Evolutionary conservation across 768 basidiomycete species (phyloP).

Genomic region (Calvatia gigantea): DNA sequence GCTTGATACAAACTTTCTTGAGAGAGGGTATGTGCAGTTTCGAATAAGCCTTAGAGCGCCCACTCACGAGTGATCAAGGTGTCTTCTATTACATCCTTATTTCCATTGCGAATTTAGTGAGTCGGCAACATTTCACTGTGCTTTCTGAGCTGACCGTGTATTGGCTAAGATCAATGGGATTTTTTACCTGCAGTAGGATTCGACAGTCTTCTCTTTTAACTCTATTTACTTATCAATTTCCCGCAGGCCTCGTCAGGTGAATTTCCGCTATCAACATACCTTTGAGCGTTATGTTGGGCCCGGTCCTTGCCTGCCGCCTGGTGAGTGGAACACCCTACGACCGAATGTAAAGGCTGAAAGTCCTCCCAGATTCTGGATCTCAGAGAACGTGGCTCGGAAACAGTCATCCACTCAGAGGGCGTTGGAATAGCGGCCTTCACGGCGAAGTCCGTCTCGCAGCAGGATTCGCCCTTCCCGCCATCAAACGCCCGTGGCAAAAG

Average conservation of each 20-base stretch:
- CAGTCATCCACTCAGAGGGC: conserved; percentile 71
- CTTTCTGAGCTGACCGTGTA: background rate
- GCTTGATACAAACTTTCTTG: conserved; percentile 80
- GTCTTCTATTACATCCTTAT: conserved; percentile 85
- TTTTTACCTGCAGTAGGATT: conserved; percentile 75
- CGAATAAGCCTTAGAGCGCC: background rate
- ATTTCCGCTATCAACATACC: conserved; percentile 85
- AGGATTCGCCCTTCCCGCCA: conserved; percentile 52
- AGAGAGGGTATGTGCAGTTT: conserved; percentile 55
- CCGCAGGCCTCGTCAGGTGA: conserved; percentile 68
- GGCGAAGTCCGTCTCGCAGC: conserved; percentile 56
- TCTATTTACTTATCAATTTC: conserved; percentile 14
- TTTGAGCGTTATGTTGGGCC: conserved; percentile 79
- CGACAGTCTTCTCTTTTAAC: background rate
- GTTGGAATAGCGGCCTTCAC: conserved; percentile 65
- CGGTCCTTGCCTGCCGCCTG: conserved; percentile 75
- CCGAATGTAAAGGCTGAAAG: conserved; percentile 8
- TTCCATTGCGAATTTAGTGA: conserved; percentile 76
- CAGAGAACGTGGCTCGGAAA: conserved; percentile 78
- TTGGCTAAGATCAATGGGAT: conserved; percentile 64
- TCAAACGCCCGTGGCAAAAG: conserved; percentile 43
- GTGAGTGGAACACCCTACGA: conserved; percentile 30
- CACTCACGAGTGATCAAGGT: conserved; percentile 34
- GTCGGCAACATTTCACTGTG: conserved; percentile 8
- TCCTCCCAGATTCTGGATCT: conserved; percentile 67